A percentile compares a stretch with the other conserved stretches of the same genome.
Conservation (phyloP, 306 rosid species). For the Acacia melanoxylon region DNA sequence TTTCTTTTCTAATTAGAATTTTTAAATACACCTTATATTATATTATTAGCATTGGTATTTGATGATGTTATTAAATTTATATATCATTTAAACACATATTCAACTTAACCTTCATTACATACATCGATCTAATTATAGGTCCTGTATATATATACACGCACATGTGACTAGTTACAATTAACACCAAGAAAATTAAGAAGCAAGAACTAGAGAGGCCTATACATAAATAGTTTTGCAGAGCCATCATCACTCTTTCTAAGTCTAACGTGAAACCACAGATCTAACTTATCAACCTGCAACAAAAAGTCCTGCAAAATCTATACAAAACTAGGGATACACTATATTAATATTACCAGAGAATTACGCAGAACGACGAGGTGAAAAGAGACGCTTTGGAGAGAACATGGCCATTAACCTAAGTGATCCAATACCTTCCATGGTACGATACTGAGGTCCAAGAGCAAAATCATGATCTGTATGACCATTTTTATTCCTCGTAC, state of each 20-base stretch:
- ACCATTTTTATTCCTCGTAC: background rate
- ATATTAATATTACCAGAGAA: slow-evolving; percentile 20
- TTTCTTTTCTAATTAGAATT: no score
- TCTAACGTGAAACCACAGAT: background rate
- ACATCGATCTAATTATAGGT: background rate
- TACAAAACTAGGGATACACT: slow-evolving; percentile 15
- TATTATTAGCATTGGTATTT: no score
- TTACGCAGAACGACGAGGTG: slow-evolving; percentile 52
- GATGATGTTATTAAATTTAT: no score
- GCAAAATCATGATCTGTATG: slow-evolving; percentile 40
- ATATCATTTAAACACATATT: no score
- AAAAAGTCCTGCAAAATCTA: background rate
- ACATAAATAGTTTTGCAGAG: background rate
- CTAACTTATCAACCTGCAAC: background rate
- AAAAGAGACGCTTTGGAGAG: slow-evolving; percentile 84
- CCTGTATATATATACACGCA: background rate
- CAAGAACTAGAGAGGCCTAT: no score
- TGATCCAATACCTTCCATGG: slow-evolving; percentile 69
- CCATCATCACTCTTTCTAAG: background rate
- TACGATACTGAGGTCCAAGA: slow-evolving; percentile 50
- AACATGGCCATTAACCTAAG: slow-evolving; percentile 68
- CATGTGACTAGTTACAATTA: no score
- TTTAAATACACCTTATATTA: no score
- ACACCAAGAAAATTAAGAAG: no score
- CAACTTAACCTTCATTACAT: background rate